A percentile compares a stretch with the other conserved stretches of the same genome.
phyloP scores from a whole-genome alignment of 352 stramenopile species.

The Phytopythium cucurbitacearum region DNA sequence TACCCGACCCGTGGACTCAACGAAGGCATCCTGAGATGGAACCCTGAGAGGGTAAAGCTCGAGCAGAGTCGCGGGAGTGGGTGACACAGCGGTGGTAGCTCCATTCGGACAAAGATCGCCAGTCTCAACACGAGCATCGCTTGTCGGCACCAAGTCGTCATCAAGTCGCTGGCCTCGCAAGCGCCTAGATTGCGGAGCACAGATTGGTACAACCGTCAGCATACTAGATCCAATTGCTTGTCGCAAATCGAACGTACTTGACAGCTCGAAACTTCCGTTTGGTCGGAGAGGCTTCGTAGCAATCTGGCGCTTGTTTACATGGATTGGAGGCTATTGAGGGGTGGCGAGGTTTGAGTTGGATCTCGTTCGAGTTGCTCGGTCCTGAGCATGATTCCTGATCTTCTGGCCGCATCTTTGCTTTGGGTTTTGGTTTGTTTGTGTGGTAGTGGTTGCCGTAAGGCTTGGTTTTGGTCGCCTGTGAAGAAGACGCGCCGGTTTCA shows the following conservation, averaged over 20 bases:
- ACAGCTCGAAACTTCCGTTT: slow-evolving; percentile 22
- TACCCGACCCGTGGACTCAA: slow-evolving; percentile 12
- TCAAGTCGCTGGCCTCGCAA: slow-evolving; percentile 13
- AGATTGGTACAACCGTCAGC: not conserved
- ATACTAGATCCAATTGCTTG: not conserved
- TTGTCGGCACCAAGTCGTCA: slow-evolving; percentile 6
- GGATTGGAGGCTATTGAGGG: no score
- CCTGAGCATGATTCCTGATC: not conserved
- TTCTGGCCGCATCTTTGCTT: no score
- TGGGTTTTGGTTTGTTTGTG: no score
- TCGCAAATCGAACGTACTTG: slow-evolving; percentile 12
- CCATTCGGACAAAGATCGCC: not conserved
- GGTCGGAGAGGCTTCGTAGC: slow-evolving; percentile 13
- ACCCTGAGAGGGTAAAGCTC: slow-evolving; percentile 38
- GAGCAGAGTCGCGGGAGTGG: slow-evolving; percentile 22
- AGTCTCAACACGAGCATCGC: not conserved
- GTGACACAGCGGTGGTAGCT: not conserved
- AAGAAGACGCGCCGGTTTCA: no score
- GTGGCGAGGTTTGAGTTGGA: not conserved
- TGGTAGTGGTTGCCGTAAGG: no score
- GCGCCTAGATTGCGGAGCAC: slow-evolving; percentile 7
- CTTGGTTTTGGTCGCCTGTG: no score
- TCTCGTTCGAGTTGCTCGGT: not conserved
- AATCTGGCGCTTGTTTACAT: slow-evolving; percentile 9
- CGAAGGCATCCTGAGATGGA: slow-evolving; percentile 15